phyloP scores from a whole-genome alignment of 179 eudicot genomes.

The Patellifolia procumbens region DNA sequence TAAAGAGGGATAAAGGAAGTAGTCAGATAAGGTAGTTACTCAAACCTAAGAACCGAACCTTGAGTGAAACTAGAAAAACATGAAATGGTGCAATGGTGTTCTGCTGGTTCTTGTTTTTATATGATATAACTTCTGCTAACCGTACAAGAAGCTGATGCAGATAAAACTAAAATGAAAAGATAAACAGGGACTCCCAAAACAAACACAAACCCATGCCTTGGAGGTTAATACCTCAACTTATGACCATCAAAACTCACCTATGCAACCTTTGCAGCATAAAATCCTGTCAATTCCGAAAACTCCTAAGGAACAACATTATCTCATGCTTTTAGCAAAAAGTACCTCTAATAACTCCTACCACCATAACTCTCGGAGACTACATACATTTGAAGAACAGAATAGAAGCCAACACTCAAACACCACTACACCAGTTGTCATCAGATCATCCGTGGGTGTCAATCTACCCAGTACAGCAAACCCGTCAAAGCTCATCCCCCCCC shows the following conservation, averaged over 20 bases:
- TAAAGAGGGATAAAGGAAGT: no score
- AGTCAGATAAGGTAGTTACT: no score
- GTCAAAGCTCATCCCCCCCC: background rate
- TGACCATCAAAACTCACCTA: no score
- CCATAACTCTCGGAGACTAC: background rate
- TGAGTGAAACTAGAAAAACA: no score
- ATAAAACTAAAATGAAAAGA: background rate
- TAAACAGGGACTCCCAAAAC: no score
- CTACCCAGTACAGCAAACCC: background rate
- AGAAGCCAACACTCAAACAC: background rate
- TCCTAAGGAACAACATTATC: background rate
- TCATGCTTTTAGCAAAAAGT: background rate
- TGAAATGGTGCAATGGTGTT: no score
- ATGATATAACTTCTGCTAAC: background rate
- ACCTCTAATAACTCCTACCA: background rate
- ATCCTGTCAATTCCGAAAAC: no score
- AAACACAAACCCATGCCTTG: background rate
- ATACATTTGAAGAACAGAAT: background rate
- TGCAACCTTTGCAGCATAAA: no score
- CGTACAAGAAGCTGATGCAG: background rate
- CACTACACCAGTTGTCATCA: background rate
- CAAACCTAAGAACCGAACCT: no score
- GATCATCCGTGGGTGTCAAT: background rate
- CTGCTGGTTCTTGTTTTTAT: no score
- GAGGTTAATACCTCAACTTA: no score